Evolutionary conservation across 495 filamentous ascomycete species (phyloP).

Genomic region (Neurospora sp.): DNA sequence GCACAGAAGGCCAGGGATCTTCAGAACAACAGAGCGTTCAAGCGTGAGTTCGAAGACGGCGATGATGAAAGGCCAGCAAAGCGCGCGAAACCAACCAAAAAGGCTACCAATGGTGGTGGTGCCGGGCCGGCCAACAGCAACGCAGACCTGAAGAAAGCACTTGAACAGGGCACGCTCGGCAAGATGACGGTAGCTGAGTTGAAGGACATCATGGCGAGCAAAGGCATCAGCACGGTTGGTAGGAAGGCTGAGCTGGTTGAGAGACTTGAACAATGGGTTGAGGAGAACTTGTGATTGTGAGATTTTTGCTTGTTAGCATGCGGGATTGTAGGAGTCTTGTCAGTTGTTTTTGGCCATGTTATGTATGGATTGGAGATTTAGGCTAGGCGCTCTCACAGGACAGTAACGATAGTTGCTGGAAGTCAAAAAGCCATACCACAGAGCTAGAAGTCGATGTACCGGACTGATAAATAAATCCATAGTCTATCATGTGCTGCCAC

Average conservation of each 20-base stretch:
- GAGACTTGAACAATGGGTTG: conserved; percentile 66
- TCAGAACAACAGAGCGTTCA: conserved; percentile 24
- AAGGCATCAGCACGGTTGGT: conserved; percentile 50
- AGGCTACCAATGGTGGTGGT: conserved; percentile 6
- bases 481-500: neutral
- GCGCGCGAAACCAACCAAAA: conserved; percentile 25
- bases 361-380: neutral
- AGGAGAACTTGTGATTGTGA: conserved; percentile 34
- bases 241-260: conserved; percentile 77
- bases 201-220: conserved; percentile 54
- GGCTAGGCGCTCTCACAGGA: neutral
- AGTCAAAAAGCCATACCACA: neutral
- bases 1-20: conserved; percentile 36
- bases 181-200: conserved; percentile 65
- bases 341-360: neutral
- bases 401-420: neutral
- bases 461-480: neutral
- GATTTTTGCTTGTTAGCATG: neutral
- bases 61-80: conserved; percentile 31
- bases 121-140: conserved; percentile 33
- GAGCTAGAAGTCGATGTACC: neutral
- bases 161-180: conserved; percentile 48
- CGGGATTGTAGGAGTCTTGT: neutral
- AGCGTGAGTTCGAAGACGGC: conserved; percentile 32
- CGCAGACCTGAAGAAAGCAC: conserved; percentile 45